Base-by-base conservation (phyloP, 306 rosid species). In the Vicia faba region DNA sequence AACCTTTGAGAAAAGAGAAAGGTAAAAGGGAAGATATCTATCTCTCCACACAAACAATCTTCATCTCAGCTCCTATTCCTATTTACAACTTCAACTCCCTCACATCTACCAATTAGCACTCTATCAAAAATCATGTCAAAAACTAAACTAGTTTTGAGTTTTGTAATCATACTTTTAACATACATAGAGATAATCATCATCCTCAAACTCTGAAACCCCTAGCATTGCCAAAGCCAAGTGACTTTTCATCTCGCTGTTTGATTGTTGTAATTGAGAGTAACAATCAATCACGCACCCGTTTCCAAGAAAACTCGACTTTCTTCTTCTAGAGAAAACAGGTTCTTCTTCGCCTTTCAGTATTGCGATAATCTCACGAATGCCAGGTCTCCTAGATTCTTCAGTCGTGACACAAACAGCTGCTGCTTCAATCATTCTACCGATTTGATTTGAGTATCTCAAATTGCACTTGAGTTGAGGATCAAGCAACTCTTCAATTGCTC, bases 161-260 rank as follows among this genome's bases (percentile, higher is more conserved):
- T 35, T 58, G 36, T 72, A 36, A 26, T 45, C 61, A n/a, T 11
- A 44, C 19, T 64, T 78, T 75, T 71, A 88, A 63, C 88, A 87
- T 54, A 79, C 78, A 46, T 70, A 86, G 31, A 81, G 82, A 79
- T 89, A 75, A 77, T 86, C 91, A 15, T 93, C 98, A 19, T 93
- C 97, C 64, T 93, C 97, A 68, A 93, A 79, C 75, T 93, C 98
- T 0, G 96, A 78, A 61, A 90, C 97, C 60, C 97, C 98, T 5
- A 88, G 80, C 98, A 93, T 89, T 49, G 96, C 98, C 85, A 93
- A 76, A 19, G 96, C 95, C 64, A 89, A 75, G 78, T 93, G 99
- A 70, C 90, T 78, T 78, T 74, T 88, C 95, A 90, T 83, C 83
- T 93, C 97, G 66, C 81, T 84, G 25, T 86, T 83, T 18, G 91